Evolutionary conservation across 1,284 basidiomycete genomes (phyloP), one percentile per base, ranked within the genome.

Genomic region (Rhodotorula sp.): DNA sequence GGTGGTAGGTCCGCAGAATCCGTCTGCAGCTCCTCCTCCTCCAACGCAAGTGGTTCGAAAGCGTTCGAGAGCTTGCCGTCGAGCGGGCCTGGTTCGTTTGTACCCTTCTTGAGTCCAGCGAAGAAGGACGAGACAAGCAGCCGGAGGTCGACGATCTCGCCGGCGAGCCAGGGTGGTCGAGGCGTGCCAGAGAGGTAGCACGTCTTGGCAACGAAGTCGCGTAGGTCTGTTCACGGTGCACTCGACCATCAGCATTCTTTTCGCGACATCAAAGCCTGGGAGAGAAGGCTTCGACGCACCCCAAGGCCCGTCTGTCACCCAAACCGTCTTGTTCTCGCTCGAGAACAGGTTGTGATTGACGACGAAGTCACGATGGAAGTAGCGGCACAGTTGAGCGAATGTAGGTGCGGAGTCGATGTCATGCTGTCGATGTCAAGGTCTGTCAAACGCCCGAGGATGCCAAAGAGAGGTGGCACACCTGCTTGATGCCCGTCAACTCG

Each of bases 401-500:
- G 83, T 83, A 19, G 92, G 91, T 1, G 93, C 89, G 11, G 78
- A 67, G 78, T 96, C 87, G 59, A 97, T 89, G 80, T 92, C 88
- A 27, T 83, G 84, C 92, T 95, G 78, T 32, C 19, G n/a, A 19
- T 44, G n/a, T 13, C 22, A 47, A 58, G 44, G 60, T n/a, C 34
- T 9, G n/a, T n/a, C 61, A 70, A 57, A 61, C 39, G 34, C 19
- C 29, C 17, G 55, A 60, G 4, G 32, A 30, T 46, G 63, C 20
- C 20, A n/a, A 22, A 4, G 11, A 56, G 56, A 22, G 34, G 66
- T 24, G 39, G 81, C 84, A 71, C 71, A 93, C 92, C 84, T 98
- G 94, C 22, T 88, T 89, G 67, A 99, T 94, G 22, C 94, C 93
- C 9, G 95, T 99, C 60, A 99, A 83, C 46, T 86, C 81, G 7